These are phyloP conservation scores for Lipomyces chichibuensis DNA, from an alignment of 805 yeast species.

Conservation along the genomic window DNA sequence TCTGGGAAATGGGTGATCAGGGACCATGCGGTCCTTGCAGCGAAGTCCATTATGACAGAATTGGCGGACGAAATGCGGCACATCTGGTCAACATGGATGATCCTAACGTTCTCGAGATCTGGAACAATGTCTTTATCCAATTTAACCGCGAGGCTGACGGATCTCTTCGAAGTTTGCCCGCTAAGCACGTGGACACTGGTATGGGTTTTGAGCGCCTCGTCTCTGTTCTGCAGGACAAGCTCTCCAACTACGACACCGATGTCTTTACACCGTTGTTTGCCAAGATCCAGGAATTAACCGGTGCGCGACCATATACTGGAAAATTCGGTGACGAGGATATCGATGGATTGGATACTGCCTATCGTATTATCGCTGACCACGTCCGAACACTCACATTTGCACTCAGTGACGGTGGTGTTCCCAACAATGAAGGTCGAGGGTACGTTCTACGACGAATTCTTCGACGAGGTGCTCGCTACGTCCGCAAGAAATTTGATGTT, in stretches of 20 bases:
- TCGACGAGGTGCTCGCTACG: constrained; percentile 97
- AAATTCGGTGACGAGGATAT: constrained; percentile 84
- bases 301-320: constrained; percentile 88
- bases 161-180: constrained; percentile 79
- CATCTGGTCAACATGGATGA: constrained; percentile 91
- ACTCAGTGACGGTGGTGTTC: constrained; percentile 97
- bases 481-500: constrained; percentile 91
- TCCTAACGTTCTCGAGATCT: constrained; percentile 95
- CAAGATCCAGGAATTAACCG: constrained; percentile 88
- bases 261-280: constrained; percentile 88
- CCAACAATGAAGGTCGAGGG: constrained; percentile 99
- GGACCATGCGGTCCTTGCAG: constrained; percentile 99
- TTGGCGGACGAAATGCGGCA: constrained; percentile 97
- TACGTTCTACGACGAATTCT: constrained; percentile 94
- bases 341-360: constrained; percentile 97
- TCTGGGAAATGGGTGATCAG: constrained; percentile 99
- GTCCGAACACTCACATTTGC: constrained; percentile 97
- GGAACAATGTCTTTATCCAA: constrained; percentile 98
- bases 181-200: constrained; percentile 96
- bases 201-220: constrained; percentile 98
- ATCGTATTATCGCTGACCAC: constrained; percentile 97
- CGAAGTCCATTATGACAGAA: constrained; percentile 95
- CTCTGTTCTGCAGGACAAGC: constrained; percentile 85
- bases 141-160: constrained; percentile 92
- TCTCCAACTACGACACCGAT: constrained; percentile 96